Evolutionary conservation across 2,329 filamentous ascomycete genomes (phyloP), one percentile per base, ranked within the genome.

Genomic region (Aspergillus niger): DNA sequence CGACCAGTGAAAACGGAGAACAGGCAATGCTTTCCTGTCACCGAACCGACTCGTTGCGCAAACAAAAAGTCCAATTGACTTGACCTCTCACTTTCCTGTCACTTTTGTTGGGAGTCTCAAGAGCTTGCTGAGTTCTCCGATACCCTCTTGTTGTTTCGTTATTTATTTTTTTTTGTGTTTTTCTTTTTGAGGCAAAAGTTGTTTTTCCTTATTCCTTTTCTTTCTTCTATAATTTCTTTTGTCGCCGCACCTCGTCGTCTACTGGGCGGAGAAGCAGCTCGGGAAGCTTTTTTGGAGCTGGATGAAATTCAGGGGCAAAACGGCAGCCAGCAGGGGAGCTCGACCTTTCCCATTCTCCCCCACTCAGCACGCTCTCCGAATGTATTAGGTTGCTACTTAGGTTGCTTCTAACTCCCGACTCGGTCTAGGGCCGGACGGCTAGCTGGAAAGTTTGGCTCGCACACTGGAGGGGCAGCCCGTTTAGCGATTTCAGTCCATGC

Each of bases 261-360:
- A 39, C 17, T 47, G 36, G 32, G 49, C 43, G 39, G 49, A 53
- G 32, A 49, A 52, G 51, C 51, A 41, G 59, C 59, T 59, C 56
- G 59, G 54, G 55, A 59, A 57, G 49, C 55, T 63, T 60, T 52
- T 49, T 44, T 36, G 32, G 52, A 64, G 60, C 58, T 50, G 55
- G 58, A 57, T 20, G 36, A 51, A 62, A 65, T 63, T 65, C 61
- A 65, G 61, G 61, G 58, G 61, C 63, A 65, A 63, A 15, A 52
- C 54, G 54, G 55, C 38, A 58, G 57, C 30, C 51, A 41, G 48
- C 50, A 53, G 51, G 48, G 58, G 54, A 49, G 57, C 57, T 63
- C 56, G 63, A 58, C 61, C 59, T 60, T 55, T 51, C 24, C 56
- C 59, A 59, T 58, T 48, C 54, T 63, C 56, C 41, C 49, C 48